Conservation (phyloP, 1,284 basidiomycete species). For the Irpex sp. region DNA sequence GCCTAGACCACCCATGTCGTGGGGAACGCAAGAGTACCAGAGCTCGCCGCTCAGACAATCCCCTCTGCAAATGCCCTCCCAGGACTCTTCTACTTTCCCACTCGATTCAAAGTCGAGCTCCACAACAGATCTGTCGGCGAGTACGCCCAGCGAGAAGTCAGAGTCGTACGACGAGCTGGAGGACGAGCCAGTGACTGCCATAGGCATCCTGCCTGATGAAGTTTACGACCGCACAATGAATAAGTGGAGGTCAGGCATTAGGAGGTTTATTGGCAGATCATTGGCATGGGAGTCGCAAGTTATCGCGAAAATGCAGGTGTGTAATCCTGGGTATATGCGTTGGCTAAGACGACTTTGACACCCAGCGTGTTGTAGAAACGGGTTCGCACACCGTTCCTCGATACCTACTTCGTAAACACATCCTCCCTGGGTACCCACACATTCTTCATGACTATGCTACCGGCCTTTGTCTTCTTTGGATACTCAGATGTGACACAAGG, state of each 20-base stretch:
- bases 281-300: slow-evolving; percentile 64
- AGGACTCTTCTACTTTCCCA: slow-evolving; percentile 1
- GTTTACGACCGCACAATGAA: slow-evolving; percentile 66
- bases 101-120: not conserved
- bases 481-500: slow-evolving; percentile 67
- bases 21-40: not conserved
- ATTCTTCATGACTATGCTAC: slow-evolving; percentile 91
- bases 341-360: not conserved
- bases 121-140: not conserved
- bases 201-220: slow-evolving; percentile 38
- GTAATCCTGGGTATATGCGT: slow-evolving; percentile 14
- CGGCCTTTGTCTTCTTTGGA: slow-evolving; percentile 87
- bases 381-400: slow-evolving; percentile 69
- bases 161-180: slow-evolving; percentile 9
- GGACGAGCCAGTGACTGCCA: slow-evolving; percentile 19
- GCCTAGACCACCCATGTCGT: not conserved
- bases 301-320: slow-evolving; percentile 72
- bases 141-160: slow-evolving; percentile 5
- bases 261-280: slow-evolving; percentile 53
- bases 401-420: slow-evolving; percentile 89
- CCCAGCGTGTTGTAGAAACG: slow-evolving; percentile 35
- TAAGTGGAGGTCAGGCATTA: slow-evolving; percentile 65
- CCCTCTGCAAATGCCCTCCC: not conserved
- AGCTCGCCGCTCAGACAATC: not conserved
- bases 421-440: slow-evolving; percentile 90